Percentiles rank a stretch among this genome's conserved stretches.
Conservation (phyloP, 371 early-diverging fungal species). For the Mortierella sp. region DNA sequence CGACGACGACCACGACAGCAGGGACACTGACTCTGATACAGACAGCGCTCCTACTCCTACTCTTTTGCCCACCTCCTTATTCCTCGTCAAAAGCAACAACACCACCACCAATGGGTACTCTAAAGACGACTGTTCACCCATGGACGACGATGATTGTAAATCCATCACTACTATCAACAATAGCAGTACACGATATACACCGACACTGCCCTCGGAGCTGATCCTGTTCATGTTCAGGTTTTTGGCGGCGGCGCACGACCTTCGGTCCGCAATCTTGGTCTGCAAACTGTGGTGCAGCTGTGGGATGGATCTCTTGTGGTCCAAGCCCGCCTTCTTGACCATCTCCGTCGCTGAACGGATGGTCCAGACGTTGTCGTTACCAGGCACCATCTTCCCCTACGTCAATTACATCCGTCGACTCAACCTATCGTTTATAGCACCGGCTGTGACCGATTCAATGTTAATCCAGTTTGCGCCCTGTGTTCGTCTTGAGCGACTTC, state of each 20-base stretch:
- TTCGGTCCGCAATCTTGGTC: slow-evolving; percentile 45
- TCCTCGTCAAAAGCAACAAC: not conserved
- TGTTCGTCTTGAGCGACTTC: slow-evolving; percentile 70
- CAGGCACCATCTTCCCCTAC: slow-evolving; percentile 60
- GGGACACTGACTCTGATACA: not conserved
- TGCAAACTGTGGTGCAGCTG: slow-evolving; percentile 52
- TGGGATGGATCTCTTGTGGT: slow-evolving; percentile 51
- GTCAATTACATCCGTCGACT: slow-evolving; percentile 71
- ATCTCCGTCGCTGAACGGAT: slow-evolving; percentile 17
- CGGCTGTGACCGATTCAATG: slow-evolving; percentile 60
- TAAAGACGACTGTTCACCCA: not conserved
- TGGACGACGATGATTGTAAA: not conserved
- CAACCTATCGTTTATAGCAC: slow-evolving; percentile 67
- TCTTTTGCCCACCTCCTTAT: not conserved
- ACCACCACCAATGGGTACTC: not conserved
- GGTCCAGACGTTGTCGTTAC: slow-evolving; percentile 16
- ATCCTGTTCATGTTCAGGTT: slow-evolving; percentile 46
- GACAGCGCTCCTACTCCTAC: not conserved
- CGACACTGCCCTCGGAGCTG: slow-evolving; percentile 31
- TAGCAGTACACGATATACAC: not conserved
- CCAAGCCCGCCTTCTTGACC: slow-evolving; percentile 29
- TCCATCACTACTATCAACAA: not conserved
- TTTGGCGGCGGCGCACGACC: slow-evolving; percentile 32
- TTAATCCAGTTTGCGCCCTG: slow-evolving; percentile 61
- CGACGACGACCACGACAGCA: not conserved